Conservation (phyloP, 257 asterid genomes). For the Jasminum sambac region DNA sequence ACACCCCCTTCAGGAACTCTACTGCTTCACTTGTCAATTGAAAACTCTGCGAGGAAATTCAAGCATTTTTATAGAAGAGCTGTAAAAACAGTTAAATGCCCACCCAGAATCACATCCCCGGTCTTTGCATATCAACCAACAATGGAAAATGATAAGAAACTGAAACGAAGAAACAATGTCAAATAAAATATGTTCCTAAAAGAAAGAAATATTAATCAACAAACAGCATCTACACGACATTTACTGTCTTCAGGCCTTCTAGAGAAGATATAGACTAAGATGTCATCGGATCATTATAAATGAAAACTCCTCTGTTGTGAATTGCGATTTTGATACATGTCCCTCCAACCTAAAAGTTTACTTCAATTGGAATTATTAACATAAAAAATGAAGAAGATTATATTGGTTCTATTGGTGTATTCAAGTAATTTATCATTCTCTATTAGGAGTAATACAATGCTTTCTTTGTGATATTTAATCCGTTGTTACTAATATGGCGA, state of each 20-base stretch:
- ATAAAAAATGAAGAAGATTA: slow-evolving; percentile 3
- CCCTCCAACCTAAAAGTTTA: slow-evolving; percentile 4
- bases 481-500: neutral
- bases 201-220: neutral
- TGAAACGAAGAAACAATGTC: neutral
- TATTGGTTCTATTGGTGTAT: slow-evolving; percentile 12
- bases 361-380: slow-evolving; percentile 7
- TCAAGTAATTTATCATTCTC: neutral
- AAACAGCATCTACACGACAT: neutral
- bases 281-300: slow-evolving; percentile 13
- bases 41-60: slow-evolving; percentile 72
- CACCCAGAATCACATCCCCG: neutral
- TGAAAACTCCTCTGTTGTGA: neutral
- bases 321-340: slow-evolving; percentile 8
- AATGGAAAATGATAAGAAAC: slow-evolving; percentile 1
- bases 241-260: slow-evolving; percentile 10
- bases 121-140: slow-evolving; percentile 3
- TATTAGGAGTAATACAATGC: neutral
- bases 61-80: slow-evolving; percentile 20
- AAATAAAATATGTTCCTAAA: neutral
- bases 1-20: slow-evolving; percentile 92
- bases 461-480: neutral
- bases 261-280: slow-evolving; percentile 11
- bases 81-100: slow-evolving; percentile 14
- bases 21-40: slow-evolving; percentile 95